Percentiles rank a stretch among this genome's conserved stretches.
Conservation (phyloP, 169 alveolate species). For the Eimeria falciformis region DNA sequence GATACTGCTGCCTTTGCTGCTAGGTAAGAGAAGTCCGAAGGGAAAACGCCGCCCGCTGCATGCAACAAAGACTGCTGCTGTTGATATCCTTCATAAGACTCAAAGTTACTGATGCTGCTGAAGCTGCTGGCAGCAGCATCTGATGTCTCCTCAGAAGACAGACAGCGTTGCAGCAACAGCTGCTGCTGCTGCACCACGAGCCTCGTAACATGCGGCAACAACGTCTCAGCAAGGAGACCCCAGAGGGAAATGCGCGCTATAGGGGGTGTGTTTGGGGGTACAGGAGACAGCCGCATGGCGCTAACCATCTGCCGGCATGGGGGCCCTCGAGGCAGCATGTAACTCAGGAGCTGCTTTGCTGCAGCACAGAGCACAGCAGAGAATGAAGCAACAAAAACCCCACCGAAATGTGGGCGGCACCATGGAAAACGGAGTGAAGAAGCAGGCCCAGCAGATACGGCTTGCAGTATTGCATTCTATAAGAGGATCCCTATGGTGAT, state of each 20-base stretch:
- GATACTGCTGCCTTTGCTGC: constrained; percentile 54
- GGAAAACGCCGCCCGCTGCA: constrained; percentile 4
- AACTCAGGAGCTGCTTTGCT: not conserved
- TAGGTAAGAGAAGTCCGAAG: not conserved
- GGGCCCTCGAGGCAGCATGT: constrained; percentile 39
- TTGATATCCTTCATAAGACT: not conserved
- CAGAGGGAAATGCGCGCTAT: constrained; percentile 29
- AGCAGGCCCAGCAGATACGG: not conserved
- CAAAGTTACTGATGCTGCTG: constrained; percentile 1
- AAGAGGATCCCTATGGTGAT: no score
- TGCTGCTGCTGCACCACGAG: constrained; percentile 48
- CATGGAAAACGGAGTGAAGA: not conserved
- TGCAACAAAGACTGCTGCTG: constrained; percentile 15
- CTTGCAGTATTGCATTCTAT: no score
- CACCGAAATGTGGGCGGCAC: not conserved
- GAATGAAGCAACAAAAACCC: not conserved
- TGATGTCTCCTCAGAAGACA: not conserved
- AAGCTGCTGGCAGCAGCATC: not conserved
- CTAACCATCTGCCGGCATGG: constrained; percentile 2
- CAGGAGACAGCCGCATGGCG: constrained; percentile 47
- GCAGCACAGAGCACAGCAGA: not conserved
- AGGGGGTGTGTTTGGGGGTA: constrained; percentile 15
- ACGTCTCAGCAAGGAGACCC: constrained; percentile 60
- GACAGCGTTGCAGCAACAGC: constrained; percentile 47
- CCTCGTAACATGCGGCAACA: constrained; percentile 36